A percentile compares a stretch with the other conserved stretches of the same genome.
Evolutionary conservation across 139 green algal genomes (phyloP).

Genomic region (Volvox africanus): DNA sequence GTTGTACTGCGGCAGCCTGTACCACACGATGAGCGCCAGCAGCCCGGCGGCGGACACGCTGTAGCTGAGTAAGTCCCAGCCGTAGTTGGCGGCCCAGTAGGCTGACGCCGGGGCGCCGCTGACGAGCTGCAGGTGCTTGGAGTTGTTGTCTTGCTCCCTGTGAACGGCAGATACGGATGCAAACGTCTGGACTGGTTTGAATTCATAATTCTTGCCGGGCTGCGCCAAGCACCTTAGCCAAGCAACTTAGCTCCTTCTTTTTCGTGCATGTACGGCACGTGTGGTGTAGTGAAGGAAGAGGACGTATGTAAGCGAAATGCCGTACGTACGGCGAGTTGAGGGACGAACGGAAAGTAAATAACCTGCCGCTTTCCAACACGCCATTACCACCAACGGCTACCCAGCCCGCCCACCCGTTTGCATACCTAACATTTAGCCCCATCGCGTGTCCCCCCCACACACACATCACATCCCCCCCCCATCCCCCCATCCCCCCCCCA

Average conservation of each 20-base stretch:
- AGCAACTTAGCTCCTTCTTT: not conserved
- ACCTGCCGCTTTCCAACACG: too few relatives aligned
- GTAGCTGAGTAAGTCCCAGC: conserved; percentile 70
- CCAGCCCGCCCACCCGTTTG: too few relatives aligned
- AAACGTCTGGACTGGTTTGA: too few relatives aligned
- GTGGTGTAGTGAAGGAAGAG: not conserved
- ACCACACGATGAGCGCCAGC: conserved; percentile 52
- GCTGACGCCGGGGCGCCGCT: conserved; percentile 63
- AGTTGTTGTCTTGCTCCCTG: conserved; percentile 71
- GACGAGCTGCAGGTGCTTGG: conserved; percentile 76
- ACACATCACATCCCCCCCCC: not conserved
- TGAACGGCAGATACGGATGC: not conserved
- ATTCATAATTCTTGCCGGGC: too few relatives aligned
- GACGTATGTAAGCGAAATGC: not conserved
- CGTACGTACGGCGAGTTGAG: not conserved
- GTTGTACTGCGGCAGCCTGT: conserved; percentile 66
- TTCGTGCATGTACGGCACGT: not conserved
- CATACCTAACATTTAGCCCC: too few relatives aligned
- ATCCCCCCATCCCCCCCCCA: not conserved
- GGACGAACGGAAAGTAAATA: too few relatives aligned
- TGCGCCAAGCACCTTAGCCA: too few relatives aligned
- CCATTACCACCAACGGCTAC: too few relatives aligned
- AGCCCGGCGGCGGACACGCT: conserved; percentile 60
- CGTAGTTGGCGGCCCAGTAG: conserved; percentile 77
- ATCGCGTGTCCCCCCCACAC: not conserved